Evolutionary conservation across 106 monocot genomes (phyloP), one percentile per base, ranked within the genome.

Genomic region (Dactylorhiza incarnata): DNA sequence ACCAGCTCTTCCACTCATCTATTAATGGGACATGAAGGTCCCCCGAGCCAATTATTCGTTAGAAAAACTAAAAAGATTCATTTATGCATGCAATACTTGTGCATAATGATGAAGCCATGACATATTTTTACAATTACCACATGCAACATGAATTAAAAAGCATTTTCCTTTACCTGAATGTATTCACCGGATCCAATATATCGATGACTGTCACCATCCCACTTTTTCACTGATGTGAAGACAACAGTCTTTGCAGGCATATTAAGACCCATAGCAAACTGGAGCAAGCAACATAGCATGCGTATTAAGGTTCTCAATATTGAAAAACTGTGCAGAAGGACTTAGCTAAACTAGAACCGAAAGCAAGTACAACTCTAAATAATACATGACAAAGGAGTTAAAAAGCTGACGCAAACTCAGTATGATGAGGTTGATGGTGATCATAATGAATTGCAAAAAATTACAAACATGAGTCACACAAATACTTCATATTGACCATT

Each of bases 1-100:
- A 48, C 97, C 97, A 76, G 97, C 94, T 85, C 97, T 89, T 73
- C 97, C 97, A 82, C 97, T 97, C 97, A 97, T 97, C 97, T 97
- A 78, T 71, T 22, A 51, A 67, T 62, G 51, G 17, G 14, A 68
- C 20, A 80, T 29, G 63, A 20, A 25, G 72, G 10, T 49, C 22
- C 29, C 62, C 75, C 58, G 75, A 22, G 65, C 19, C 48, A 70
- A 79, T 25, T 9, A 37, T 9, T 26, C 74, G 73, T 69, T 45
- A 69, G 69, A 67, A 67, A 67, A 37, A 8, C 20, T 45, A 16
- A 69, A 45, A 5, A 10, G 9, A 46, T 17, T 45, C 1, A n/a
- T 7, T 24, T 16, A 69, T 69, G 45, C 45, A 69, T 65, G 15
- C 15, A 69, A 44, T 12, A n/a, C 14, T 45, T 26, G 2, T 51